A percentile compares a stretch with the other conserved stretches of the same genome.
Evolutionary conservation across 2,329 filamentous ascomycete species (phyloP).

Genomic region (Apiospora pterosperma): DNA sequence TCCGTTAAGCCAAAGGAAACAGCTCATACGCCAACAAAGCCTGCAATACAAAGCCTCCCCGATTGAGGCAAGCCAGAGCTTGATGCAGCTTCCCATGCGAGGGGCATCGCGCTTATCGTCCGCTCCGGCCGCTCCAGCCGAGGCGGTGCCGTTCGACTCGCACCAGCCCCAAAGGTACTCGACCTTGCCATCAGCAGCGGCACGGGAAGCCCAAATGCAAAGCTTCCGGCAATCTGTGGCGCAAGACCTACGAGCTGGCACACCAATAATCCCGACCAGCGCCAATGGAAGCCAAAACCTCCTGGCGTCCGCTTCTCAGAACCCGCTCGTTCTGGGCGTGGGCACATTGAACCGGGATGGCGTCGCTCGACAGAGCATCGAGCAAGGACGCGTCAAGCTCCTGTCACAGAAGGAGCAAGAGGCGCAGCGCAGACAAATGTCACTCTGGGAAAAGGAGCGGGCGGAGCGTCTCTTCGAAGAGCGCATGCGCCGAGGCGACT

Average conservation of each 20-base stretch:
- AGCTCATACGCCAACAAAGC: conserved; percentile 55
- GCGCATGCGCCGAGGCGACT: conserved; percentile 70
- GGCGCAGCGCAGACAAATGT: conserved; percentile 55
- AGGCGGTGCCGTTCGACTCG: conserved; percentile 45
- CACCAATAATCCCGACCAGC: conserved; percentile 27
- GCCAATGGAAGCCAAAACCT: conserved; percentile 35
- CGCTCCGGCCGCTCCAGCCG: conserved; percentile 18
- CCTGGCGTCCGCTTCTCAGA: conserved; percentile 26
- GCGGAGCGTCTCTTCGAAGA: conserved; percentile 65
- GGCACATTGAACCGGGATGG: conserved; percentile 30
- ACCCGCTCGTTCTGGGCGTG: conserved; percentile 16
- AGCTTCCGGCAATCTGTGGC: conserved; percentile 65
- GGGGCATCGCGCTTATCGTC: neutral
- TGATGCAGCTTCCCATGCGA: conserved; percentile 13
- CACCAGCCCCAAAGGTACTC: conserved; percentile 51
- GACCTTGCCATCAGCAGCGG: conserved; percentile 36
- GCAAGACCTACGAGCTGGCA: conserved; percentile 51
- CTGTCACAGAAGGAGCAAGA: conserved; percentile 62
- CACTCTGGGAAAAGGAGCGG: conserved; percentile 53
- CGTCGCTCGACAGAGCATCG: conserved; percentile 45
- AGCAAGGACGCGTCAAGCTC: conserved; percentile 52
- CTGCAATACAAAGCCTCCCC: conserved; percentile 19
- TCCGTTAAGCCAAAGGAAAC: conserved; percentile 65
- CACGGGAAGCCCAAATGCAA: conserved; percentile 58
- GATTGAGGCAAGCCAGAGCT: conserved; percentile 17